phyloP scores from a whole-genome alignment of 192 early-diverging fungal species.

The Gamsiella multidivaricata region DNA sequence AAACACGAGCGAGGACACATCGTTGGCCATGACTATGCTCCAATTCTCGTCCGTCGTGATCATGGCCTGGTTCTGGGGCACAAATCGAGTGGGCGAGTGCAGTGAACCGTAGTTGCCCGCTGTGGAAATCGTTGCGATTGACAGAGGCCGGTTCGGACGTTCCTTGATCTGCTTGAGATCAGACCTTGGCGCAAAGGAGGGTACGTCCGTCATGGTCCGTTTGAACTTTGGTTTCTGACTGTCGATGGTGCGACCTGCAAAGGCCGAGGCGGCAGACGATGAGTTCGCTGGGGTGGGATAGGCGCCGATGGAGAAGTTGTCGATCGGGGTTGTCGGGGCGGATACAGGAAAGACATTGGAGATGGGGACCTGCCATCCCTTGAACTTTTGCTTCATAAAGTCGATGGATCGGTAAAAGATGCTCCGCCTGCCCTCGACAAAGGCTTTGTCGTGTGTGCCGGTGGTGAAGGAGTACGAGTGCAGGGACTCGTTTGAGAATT shows the following conservation, averaged over 20 bases:
- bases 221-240: conserved; percentile 36
- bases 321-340: conserved; percentile 26
- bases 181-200: conserved; percentile 5
- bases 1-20: conserved; percentile 66
- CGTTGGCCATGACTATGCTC: conserved; percentile 67
- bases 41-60: conserved; percentile 64
- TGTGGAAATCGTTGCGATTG: conserved; percentile 46
- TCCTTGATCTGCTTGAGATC: conserved; percentile 20
- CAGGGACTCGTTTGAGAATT: conserved; percentile 61
- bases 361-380: conserved; percentile 61
- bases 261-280: conserved; percentile 23
- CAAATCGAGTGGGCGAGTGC: conserved; percentile 66
- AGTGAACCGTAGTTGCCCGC: conserved; percentile 37
- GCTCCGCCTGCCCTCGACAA: conserved; percentile 56
- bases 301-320: conserved; percentile 41
- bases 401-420: conserved; percentile 62
- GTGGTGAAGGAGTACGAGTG: conserved; percentile 59
- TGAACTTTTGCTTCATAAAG: conserved; percentile 65
- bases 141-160: conserved; percentile 34
- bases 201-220: conserved; percentile 49
- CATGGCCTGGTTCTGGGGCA: conserved; percentile 71
- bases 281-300: conserved; percentile 38
- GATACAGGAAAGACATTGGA: conserved; percentile 41
- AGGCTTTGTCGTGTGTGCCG: conserved; percentile 47
- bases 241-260: background rate